These are phyloP conservation scores for Hysterangium stoloniferum DNA, from an alignment of 768 basidiomycete species.

Conservation along the genomic window DNA sequence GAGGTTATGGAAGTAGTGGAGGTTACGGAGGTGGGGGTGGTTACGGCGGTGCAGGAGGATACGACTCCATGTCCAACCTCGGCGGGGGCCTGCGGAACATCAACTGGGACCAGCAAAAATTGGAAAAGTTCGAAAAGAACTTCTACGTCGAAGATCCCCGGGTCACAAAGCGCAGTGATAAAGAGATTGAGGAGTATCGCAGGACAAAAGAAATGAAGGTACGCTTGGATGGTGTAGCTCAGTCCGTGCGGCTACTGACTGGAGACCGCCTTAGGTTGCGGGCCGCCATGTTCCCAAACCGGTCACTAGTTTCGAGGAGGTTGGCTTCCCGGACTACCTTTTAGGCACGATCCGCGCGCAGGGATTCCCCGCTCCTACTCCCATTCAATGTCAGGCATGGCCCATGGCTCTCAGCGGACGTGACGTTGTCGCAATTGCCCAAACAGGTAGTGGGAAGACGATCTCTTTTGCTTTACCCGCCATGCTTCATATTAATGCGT, in stretches of 20 bases:
- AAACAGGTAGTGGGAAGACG: conserved; percentile 98
- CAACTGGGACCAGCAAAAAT: conserved; percentile 71
- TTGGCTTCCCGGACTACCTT: conserved; percentile 94
- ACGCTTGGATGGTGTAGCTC: conserved; percentile 10
- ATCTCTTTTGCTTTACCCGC: conserved; percentile 97
- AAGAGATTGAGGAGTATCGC: conserved; percentile 86
- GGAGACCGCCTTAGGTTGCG: conserved; percentile 53
- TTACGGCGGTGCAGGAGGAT: conserved; percentile 40
- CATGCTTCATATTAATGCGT: conserved; percentile 99
- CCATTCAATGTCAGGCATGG: conserved; percentile 99
- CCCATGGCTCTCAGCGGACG: conserved; percentile 95
- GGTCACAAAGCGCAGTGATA: conserved; percentile 67
- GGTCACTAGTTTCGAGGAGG: conserved; percentile 87
- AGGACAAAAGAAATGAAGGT: conserved; percentile 84
- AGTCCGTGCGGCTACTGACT: not conserved
- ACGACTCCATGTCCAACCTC: conserved; percentile 71
- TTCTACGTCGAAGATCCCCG: conserved; percentile 90
- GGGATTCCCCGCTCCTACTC: conserved; percentile 84
- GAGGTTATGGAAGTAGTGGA: conserved; percentile 31
- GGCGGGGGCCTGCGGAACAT: conserved; percentile 76
- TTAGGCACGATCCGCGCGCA: conserved; percentile 89
- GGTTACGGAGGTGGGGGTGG: conserved; percentile 46
- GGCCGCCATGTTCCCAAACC: conserved; percentile 85
- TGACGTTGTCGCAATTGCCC: conserved; percentile 93
- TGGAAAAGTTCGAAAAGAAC: conserved; percentile 94